Conservation (phyloP, 106 monocot species). For the Dendrobium catenatum region DNA sequence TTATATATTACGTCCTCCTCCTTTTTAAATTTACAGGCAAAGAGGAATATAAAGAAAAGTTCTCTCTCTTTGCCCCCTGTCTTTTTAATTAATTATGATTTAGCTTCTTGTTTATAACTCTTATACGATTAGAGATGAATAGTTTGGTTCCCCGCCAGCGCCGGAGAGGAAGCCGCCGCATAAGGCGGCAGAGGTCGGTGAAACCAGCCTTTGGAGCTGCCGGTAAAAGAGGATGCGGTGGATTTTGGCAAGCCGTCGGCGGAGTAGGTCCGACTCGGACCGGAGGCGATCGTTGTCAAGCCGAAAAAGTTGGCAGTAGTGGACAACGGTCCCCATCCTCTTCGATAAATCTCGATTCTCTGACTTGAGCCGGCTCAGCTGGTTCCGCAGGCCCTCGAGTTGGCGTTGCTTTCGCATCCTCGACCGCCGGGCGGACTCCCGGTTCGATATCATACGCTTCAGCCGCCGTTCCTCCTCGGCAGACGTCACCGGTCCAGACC, state of each 20-base stretch:
- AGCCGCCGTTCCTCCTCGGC: slow-evolving; percentile 27
- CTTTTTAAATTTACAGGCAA: not conserved
- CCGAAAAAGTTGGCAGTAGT: slow-evolving; percentile 7
- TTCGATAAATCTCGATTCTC: slow-evolving; percentile 19
- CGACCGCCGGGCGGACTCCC: slow-evolving; percentile 57
- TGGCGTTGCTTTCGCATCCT: slow-evolving; percentile 53
- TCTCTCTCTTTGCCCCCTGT: no score
- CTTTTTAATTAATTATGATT: not conserved
- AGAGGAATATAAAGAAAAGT: not conserved
- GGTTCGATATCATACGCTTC: slow-evolving; percentile 59
- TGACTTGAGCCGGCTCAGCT: slow-evolving; percentile 7
- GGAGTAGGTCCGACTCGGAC: slow-evolving; percentile 6
- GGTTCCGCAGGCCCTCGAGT: slow-evolving; percentile 25
- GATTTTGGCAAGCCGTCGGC: slow-evolving; percentile 12
- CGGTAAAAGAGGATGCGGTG: not conserved
- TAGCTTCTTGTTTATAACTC: not conserved
- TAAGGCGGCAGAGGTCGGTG: slow-evolving; percentile 5
- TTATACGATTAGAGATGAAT: slow-evolving; percentile 15
- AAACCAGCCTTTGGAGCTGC: slow-evolving; percentile 11
- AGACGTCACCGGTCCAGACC: slow-evolving; percentile 3
- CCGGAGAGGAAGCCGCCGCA: slow-evolving; percentile 4
- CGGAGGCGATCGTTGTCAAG: slow-evolving; percentile 22
- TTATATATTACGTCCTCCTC: not conserved
- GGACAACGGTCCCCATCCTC: slow-evolving; percentile 7
- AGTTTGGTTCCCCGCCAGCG: not conserved